phyloP scores from a whole-genome alignment of 2,329 filamentous ascomycete species.

The Talaromyces piceae region DNA sequence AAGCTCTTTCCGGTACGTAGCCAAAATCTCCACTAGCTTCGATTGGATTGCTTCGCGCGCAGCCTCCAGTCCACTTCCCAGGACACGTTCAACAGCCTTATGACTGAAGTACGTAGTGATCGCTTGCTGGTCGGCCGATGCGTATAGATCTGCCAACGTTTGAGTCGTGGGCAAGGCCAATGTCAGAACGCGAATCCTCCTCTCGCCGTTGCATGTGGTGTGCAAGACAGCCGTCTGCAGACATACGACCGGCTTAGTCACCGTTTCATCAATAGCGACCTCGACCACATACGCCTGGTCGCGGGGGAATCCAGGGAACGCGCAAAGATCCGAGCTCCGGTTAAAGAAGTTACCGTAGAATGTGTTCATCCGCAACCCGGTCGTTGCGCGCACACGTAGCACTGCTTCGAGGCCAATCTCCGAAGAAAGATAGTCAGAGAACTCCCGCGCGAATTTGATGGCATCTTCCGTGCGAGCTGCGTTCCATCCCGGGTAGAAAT shows the following conservation, averaged over 20 bases:
- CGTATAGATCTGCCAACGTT: conserved; percentile 82
- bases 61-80: conserved; percentile 80
- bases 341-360: conserved; percentile 99
- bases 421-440: conserved; percentile 91
- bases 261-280: conserved; percentile 91
- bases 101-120: conserved; percentile 93
- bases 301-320: conserved; percentile 94
- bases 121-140: conserved; percentile 87
- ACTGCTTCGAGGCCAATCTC: conserved; percentile 96
- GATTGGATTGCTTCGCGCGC: conserved; percentile 84
- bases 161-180: conserved; percentile 88
- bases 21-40: conserved; percentile 85
- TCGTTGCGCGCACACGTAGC: conserved; percentile 88
- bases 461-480: conserved; percentile 89
- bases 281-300: conserved; percentile 98
- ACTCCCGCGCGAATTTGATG: conserved; percentile 94
- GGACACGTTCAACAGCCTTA: conserved; percentile 87
- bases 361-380: conserved; percentile 88
- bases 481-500: conserved; percentile 98
- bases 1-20: conserved; percentile 95
- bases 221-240: conserved; percentile 92
- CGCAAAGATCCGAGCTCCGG: conserved; percentile 91
- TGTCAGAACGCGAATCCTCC: conserved; percentile 89
- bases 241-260: conserved; percentile 86
- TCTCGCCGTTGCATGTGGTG: conserved; percentile 95